These are phyloP conservation scores for Nidula microcarpa DNA, from an alignment of 768 basidiomycete genomes.

Conservation along the genomic window DNA sequence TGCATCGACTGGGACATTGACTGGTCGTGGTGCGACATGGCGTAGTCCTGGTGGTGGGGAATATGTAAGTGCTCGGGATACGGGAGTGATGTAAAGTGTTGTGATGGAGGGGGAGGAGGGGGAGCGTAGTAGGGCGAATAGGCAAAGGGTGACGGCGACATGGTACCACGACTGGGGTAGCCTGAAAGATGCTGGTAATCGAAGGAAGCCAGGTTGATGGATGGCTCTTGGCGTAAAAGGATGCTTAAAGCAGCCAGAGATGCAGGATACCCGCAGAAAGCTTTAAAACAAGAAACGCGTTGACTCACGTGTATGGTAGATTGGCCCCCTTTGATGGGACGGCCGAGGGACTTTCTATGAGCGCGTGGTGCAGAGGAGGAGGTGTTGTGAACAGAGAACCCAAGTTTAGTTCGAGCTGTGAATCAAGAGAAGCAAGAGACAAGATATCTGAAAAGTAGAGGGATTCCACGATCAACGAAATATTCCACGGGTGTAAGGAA, in stretches of 20 bases:
- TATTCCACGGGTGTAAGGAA: conserved; percentile 8
- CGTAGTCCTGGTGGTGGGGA: conserved; percentile 24
- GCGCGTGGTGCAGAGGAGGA: conserved; percentile 16
- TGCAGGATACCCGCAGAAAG: background rate
- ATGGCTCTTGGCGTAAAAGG: background rate
- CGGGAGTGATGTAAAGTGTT: conserved; percentile 18
- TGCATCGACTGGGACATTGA: conserved; percentile 41
- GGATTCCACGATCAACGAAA: conserved; percentile 6
- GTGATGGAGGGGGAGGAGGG: conserved; percentile 6
- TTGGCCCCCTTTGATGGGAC: conserved; percentile 5
- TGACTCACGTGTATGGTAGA: conserved; percentile 19
- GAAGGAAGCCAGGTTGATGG: background rate
- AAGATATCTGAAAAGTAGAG: background rate
- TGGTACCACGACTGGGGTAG: conserved; percentile 14
- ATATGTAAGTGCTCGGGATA: conserved; percentile 23
- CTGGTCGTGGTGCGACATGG: conserved; percentile 39
- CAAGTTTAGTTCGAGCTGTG: conserved; percentile 7
- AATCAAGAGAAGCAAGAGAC: conserved; percentile 7
- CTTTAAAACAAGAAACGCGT: conserved; percentile 11
- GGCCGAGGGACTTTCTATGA: conserved; percentile 2
- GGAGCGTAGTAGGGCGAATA: conserved; percentile 29
- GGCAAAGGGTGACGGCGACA: conserved; percentile 30
- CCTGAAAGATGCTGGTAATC: background rate
- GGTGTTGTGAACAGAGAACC: conserved; percentile 17
- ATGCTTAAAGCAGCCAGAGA: conserved; percentile 5